A percentile compares a stretch with the other conserved stretches of the same genome.
These are phyloP conservation scores for Lentinula lateritia DNA, from an alignment of 768 basidiomycete genomes.

Conservation along the genomic window DNA sequence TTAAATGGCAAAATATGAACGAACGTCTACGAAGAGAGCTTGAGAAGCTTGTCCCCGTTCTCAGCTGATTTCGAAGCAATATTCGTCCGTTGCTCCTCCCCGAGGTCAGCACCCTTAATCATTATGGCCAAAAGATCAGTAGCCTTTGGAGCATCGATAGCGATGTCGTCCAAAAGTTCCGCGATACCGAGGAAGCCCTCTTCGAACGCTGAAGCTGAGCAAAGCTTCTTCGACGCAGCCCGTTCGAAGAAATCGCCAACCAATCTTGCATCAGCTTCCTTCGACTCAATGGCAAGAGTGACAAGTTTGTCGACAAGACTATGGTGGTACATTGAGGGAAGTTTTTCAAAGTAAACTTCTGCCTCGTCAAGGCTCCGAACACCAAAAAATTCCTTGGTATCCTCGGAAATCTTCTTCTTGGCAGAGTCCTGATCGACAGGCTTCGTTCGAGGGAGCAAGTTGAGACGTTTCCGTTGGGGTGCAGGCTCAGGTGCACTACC, in stretches of 20 bases:
- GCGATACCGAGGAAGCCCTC: slow-evolving; percentile 65
- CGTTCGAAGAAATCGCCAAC: slow-evolving; percentile 71
- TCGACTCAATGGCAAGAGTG: slow-evolving; percentile 70
- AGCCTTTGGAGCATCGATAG: slow-evolving; percentile 87
- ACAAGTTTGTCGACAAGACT: slow-evolving; percentile 74
- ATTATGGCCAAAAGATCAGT: slow-evolving; percentile 71
- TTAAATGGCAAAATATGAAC: slow-evolving; percentile 23
- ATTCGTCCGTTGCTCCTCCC: slow-evolving; percentile 50
- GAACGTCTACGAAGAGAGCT: slow-evolving; percentile 47
- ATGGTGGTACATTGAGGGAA: slow-evolving; percentile 60
- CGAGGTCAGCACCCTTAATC: slow-evolving; percentile 64
- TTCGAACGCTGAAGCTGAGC: slow-evolving; percentile 59
- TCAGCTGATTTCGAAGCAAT: slow-evolving; percentile 57
- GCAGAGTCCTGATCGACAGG: slow-evolving; percentile 45
- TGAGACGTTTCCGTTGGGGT: slow-evolving; percentile 61
- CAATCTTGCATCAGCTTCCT: slow-evolving; percentile 73
- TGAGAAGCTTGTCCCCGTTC: slow-evolving; percentile 52
- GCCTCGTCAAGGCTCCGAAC: slow-evolving; percentile 85
- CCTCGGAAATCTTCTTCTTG: slow-evolving; percentile 72
- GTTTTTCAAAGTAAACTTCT: slow-evolving; percentile 74
- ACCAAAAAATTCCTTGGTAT: slow-evolving; percentile 82
- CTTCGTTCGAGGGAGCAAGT: slow-evolving; percentile 75
- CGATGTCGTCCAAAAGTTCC: slow-evolving; percentile 82
- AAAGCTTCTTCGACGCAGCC: slow-evolving; percentile 54
- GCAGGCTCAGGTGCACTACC: slow-evolving; percentile 39